Evolutionary conservation across 2,329 filamentous ascomycete genomes (phyloP), one percentile per base, ranked within the genome.

Genomic region (Verticillium zaregamsianum): DNA sequence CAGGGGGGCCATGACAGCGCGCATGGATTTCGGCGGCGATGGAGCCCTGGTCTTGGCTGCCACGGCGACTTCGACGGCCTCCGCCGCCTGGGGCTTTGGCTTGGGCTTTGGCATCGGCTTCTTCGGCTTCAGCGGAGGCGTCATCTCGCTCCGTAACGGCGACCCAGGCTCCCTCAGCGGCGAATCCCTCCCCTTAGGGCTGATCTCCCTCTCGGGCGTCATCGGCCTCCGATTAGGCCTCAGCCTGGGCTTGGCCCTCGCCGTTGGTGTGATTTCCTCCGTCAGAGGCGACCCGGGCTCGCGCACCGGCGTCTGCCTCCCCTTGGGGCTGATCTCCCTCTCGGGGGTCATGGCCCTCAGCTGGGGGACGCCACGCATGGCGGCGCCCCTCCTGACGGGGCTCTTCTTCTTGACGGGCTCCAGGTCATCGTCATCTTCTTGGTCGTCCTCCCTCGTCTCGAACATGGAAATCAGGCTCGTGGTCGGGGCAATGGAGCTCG

Each of bases 381-480:
- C 14, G 55, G 25, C 20, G 25, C 6, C n/a, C n/a, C 20, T 23
- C 20, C 45, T 49, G 14, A 15, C 40, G 6, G 40, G 40, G 17
- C 58, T 65, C 60, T 69, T 77, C 69, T 77, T 77, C 69, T 77
- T 78, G 6, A 72, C 68, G 3, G 74, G 73, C 55, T 76, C 73
- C n/a, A 66, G 67, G 17, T 65, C 58, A 15, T 45, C 62, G 6
- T 28, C 66, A 5, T 58, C 23, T 63, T 64, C 61, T 65, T 28
- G 66, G 11, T 58, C 23, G 63, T 64, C 61, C 65, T 52, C 76
- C 65, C 81, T 49, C 45, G n/a, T 78, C 73, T 93, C 90, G 66
- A 92, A 92, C 76, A 91, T 81, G 45, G 84, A 84, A 60, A 92
- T 88, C 23, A 92, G 77, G 5, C 86, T 84, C 3, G 80, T 85